Evolutionary conservation across 2,329 filamentous ascomycete species (phyloP), one percentile per base, ranked within the genome.

Genomic region (Paramyrothecium roridum): DNA sequence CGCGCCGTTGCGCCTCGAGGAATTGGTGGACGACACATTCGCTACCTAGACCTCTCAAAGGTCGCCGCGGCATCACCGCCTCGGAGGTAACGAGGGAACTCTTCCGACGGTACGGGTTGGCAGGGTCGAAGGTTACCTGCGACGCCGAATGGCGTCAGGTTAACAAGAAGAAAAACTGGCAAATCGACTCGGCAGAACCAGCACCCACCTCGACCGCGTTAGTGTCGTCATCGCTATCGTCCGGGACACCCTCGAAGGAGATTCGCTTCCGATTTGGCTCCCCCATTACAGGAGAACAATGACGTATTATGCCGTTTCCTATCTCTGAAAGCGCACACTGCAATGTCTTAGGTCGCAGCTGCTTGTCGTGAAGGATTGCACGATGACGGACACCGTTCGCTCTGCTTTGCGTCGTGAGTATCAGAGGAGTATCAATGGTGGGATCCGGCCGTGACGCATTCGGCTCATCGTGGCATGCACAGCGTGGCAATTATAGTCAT

Each of bases 21-120:
- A 88, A 78, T 55, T 86, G 81, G 65, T 89, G 86, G 33, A 88
- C 85, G 40, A 87, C 77, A 61, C 85, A 88, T 64, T 85, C 82
- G 13, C 81, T 80, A 37, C 69, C 68, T n/a, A 61, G n/a, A 69
- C 63, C 46, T 67, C 47, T 58, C 26, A 56, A 60, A 50, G 57
- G 63, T 37, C 73, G 26, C 6, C 26, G 60, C 6, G 76, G 75
- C 8, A 65, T 59, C 17, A 71, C 63, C 3, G 73, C 64, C 30
- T 87, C 83, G 50, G 74, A 73, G 4, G 77, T 67, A 13, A 87
- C 81, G 50, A 89, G 76, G 13, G 85, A 88, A 64, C 84, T 87
- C 72, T 88, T 89, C 56, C 86, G 80, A 21, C 86, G 81, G 63
- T 87, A 85, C 0, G 79, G 77, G 60, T 82, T 86, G 43, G 78